Base-by-base conservation (phyloP, 306 rosid genomes). In the Vigna angularis region DNA sequence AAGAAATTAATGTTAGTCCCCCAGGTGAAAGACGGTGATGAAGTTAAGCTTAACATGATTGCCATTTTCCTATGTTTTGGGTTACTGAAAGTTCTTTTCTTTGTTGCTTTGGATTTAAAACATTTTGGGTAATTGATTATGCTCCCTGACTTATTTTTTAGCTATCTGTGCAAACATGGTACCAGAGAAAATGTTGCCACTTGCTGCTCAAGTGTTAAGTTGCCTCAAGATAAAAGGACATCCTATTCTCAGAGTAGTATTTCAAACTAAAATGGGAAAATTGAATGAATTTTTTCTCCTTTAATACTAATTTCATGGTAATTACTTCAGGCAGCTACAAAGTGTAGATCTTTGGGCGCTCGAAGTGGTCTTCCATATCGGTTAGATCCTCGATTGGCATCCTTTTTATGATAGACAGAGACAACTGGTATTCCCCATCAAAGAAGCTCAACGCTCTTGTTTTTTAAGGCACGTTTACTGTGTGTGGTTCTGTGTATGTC, bases 141-240 rank as follows among this genome's bases (percentile, higher is more conserved):
- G 79, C 74, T 72, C 55, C 52, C 49, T 15, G 42, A 73, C 76
- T 82, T 64, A 9, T 56, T 53, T 82, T 88, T 84, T 81, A 95
- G 98, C 98, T 45, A 86, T 91, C 80, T 95, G 97, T 63, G 77
- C 91, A 70, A 73, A 87, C 86, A 95, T 93, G 98, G 85, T 66
- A 51, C 90, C 93, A 3, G 96, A 93, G 92, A 88, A 80, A 78
- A 89, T 95, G 96, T 74, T 95, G 84, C 93, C 98, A 22, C 89
- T 95, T 74, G 93, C 99, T 56, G 87, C 94, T 79, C 89, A 82
- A 86, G 99, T 93, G 85, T 97, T 95, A 83, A 87, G 93, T 83
- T 51, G 9, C 44, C 12, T 24, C 17, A 34, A 20, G 56, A 70
- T 18, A 16, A 18, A 73, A 36, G n/a, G 48, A 34, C 28, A 2